Percentiles rank a stretch among this genome's conserved stretches.
These are phyloP conservation scores for Daldinia sp. DNA, from an alignment of 2,329 filamentous ascomycete genomes.

Conservation along the genomic window DNA sequence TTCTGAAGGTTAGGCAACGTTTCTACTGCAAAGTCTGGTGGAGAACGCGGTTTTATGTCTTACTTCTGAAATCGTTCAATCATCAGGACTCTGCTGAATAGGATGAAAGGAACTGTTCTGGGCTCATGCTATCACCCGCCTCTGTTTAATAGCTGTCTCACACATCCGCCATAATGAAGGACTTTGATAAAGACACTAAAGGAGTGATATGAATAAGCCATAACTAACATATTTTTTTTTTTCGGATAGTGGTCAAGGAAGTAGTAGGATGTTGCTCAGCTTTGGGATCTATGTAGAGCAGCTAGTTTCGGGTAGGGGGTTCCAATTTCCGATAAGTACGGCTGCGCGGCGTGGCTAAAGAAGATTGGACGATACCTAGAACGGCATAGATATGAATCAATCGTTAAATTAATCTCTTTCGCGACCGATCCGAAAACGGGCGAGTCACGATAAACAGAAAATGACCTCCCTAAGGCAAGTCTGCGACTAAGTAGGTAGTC, in stretches of 20 bases:
- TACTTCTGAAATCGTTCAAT: too few relatives aligned
- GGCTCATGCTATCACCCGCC: too few relatives aligned
- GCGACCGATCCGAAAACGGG: slow-evolving; percentile 32
- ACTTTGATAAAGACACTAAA: too few relatives aligned
- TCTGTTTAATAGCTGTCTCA: too few relatives aligned
- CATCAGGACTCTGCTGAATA: too few relatives aligned
- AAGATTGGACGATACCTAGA: not conserved
- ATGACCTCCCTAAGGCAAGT: slow-evolving; percentile 17
- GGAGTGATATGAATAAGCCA: not conserved
- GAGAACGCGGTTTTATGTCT: too few relatives aligned
- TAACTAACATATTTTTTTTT: not conserved
- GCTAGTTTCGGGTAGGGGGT: not conserved
- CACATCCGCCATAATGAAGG: too few relatives aligned
- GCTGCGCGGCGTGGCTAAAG: not conserved
- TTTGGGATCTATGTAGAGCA: not conserved
- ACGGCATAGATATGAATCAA: not conserved
- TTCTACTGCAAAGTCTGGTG: too few relatives aligned
- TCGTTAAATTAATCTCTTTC: slow-evolving; percentile 27
- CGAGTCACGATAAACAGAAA: slow-evolving; percentile 14
- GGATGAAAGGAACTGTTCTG: too few relatives aligned
- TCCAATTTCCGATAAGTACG: not conserved
- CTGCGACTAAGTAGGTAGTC: slow-evolving; percentile 18
- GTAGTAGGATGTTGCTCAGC: not conserved
- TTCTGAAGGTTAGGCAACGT: too few relatives aligned
- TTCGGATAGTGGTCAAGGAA: not conserved